Conservation (phyloP, 2,329 filamentous ascomycete genomes). For the Ophiognomonia clavigignenti-juglandacearum region DNA sequence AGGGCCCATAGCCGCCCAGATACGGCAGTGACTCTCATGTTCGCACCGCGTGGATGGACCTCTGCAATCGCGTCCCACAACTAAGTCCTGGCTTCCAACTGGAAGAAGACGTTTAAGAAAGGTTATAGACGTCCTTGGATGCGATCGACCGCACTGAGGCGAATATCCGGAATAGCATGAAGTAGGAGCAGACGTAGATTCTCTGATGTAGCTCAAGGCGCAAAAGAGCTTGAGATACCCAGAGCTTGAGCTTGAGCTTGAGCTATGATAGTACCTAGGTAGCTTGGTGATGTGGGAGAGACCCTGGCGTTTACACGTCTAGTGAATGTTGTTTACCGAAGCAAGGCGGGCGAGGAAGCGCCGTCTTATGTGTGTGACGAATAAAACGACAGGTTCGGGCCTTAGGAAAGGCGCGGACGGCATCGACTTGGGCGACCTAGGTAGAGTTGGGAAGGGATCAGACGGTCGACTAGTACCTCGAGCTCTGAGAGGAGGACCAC, state of each 20-base stretch:
- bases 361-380: slow-evolving; percentile 1
- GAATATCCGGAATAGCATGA: no score
- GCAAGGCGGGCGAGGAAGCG: slow-evolving; percentile 1
- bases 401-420: slow-evolving; percentile 1
- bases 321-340: slow-evolving; percentile 3
- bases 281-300: no score
- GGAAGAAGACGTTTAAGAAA: neutral
- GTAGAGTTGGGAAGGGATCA: neutral
- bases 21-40: slow-evolving; percentile 4
- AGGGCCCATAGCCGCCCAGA: slow-evolving; percentile 5
- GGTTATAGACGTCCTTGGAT: neutral
- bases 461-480: no score
- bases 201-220: no score
- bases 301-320: neutral
- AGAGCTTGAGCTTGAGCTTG: no score
- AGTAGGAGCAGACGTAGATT: no score
- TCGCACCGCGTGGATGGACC: neutral
- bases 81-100: neutral
- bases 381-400: slow-evolving; percentile 5
- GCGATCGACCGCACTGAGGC: no score
- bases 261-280: no score
- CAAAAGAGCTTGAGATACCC: no score
- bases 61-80: neutral
- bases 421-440: slow-evolving; percentile 1
- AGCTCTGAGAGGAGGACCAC: no score